Percentiles rank a stretch among this genome's conserved stretches.
phyloP scores from a whole-genome alignment of 441 rosid species.

The Mallotus repandus region DNA sequence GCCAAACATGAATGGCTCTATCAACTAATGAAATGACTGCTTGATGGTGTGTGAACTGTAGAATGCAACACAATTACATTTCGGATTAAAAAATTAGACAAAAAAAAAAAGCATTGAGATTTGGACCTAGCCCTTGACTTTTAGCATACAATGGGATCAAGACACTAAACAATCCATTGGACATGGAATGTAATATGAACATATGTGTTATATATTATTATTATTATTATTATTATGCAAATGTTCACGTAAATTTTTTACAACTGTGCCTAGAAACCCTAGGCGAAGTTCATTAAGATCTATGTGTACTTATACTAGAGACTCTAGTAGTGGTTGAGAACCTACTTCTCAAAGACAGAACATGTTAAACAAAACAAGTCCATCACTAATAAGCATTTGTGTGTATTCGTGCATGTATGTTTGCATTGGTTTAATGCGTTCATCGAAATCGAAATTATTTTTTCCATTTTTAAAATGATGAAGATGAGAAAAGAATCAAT shows the following conservation, averaged over 20 bases:
- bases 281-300: slow-evolving; percentile 11
- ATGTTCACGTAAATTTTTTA: slow-evolving; percentile 3
- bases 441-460: not conserved
- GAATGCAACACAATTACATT: slow-evolving; percentile 1
- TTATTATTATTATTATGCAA: slow-evolving; percentile 1
- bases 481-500: not conserved
- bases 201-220: not conserved
- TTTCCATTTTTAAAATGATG: not conserved
- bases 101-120: slow-evolving; percentile 32
- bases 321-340: not conserved
- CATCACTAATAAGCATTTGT: slow-evolving; percentile 18
- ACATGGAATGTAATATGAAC: not conserved
- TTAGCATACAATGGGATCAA: slow-evolving; percentile 31
- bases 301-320: not conserved
- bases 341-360: slow-evolving; percentile 19
- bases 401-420: slow-evolving; percentile 28
- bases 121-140: slow-evolving; percentile 40
- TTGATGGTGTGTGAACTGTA: not conserved
- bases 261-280: slow-evolving; percentile 18
- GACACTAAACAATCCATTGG: slow-evolving; percentile 23
- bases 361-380: slow-evolving; percentile 24
- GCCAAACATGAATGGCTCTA: slow-evolving; percentile 23
- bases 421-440: slow-evolving; percentile 5
- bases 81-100: slow-evolving; percentile 13
- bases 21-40: not conserved